Conservation (phyloP, 331 rosid species). For the Spiraea crenata region DNA sequence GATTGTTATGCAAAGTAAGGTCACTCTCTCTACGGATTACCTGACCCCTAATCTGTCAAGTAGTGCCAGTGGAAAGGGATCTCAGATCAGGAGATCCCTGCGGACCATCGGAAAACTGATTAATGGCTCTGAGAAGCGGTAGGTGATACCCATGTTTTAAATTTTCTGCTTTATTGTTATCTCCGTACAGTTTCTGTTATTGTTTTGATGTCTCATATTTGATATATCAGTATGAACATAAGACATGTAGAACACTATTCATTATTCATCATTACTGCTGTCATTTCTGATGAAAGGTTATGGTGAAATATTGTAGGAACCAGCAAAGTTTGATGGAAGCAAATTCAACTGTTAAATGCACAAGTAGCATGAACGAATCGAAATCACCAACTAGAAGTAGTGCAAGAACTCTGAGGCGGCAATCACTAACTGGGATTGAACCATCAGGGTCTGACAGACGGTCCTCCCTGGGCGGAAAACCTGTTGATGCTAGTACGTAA, state of each 20-base stretch:
- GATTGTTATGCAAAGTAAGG: slow-evolving; percentile 22
- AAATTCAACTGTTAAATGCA: slow-evolving; percentile 43
- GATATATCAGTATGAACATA: not conserved
- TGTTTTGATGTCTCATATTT: not conserved
- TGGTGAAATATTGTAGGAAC: slow-evolving; percentile 47
- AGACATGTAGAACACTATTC: not conserved
- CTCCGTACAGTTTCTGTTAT: not conserved
- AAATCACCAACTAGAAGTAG: slow-evolving; percentile 43
- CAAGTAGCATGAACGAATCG: slow-evolving; percentile 24
- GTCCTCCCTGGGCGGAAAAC: slow-evolving; percentile 80
- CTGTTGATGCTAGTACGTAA: slow-evolving; percentile 45
- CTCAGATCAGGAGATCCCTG: slow-evolving; percentile 76
- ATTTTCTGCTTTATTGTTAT: not conserved
- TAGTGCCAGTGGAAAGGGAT: slow-evolving; percentile 69
- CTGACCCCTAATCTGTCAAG: slow-evolving; percentile 40
- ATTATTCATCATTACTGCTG: not conserved
- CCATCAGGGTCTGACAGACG: slow-evolving; percentile 46
- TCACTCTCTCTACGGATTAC: slow-evolving; percentile 32
- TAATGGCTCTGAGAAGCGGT: slow-evolving; percentile 86
- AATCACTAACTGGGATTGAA: slow-evolving; percentile 70
- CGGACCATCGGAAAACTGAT: slow-evolving; percentile 90
- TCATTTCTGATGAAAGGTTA: not conserved
- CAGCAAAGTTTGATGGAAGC: slow-evolving; percentile 53
- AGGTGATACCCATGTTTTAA: not conserved
- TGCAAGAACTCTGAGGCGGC: slow-evolving; percentile 60